Evolutionary conservation across 768 basidiomycete species (phyloP).

Genomic region (Dendrothele bispora): DNA sequence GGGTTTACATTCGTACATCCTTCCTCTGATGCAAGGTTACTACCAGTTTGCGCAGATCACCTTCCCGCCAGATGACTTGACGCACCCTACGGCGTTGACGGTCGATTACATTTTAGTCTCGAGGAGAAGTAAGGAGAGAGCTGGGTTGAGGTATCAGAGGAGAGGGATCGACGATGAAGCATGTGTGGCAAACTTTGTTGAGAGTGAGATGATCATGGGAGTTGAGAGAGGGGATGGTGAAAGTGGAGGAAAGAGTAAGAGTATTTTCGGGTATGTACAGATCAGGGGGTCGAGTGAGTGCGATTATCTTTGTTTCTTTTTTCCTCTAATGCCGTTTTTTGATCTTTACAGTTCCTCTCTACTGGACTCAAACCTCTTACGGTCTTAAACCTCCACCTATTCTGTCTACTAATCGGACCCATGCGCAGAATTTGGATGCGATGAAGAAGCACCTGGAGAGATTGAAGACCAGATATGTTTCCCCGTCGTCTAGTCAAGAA

Average conservation of each 20-base stretch:
- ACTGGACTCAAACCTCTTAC: constrained; percentile 89
- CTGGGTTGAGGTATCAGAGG: constrained; percentile 92
- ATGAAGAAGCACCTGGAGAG: constrained; percentile 74
- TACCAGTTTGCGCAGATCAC: constrained; percentile 74
- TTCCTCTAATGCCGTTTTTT: no score
- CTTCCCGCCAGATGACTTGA: constrained; percentile 50
- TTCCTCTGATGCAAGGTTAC: constrained; percentile 94
- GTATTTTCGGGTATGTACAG: constrained; percentile 88
- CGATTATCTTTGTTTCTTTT: background rate
- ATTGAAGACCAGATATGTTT: no score
- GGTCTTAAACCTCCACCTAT: constrained; percentile 86
- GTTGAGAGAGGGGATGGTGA: constrained; percentile 74
- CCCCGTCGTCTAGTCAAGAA: no score
- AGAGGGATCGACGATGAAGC: constrained; percentile 93
- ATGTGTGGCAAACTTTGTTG: constrained; percentile 93
- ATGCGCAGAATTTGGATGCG: constrained; percentile 67
- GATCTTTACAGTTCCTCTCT: constrained; percentile 71
- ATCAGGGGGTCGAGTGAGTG: constrained; percentile 85
- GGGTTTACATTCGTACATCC: constrained; percentile 83
- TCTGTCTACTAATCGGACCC: constrained; percentile 71
- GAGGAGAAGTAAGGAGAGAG: constrained; percentile 82
- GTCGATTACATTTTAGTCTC: constrained; percentile 86
- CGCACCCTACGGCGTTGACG: constrained; percentile 37
- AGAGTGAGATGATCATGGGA: constrained; percentile 87
- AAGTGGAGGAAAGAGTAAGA: constrained; percentile 41